Evolutionary conservation across 1,284 basidiomycete species (phyloP), one percentile per base, ranked within the genome.

Genomic region (Ceratobasidium sp.): DNA sequence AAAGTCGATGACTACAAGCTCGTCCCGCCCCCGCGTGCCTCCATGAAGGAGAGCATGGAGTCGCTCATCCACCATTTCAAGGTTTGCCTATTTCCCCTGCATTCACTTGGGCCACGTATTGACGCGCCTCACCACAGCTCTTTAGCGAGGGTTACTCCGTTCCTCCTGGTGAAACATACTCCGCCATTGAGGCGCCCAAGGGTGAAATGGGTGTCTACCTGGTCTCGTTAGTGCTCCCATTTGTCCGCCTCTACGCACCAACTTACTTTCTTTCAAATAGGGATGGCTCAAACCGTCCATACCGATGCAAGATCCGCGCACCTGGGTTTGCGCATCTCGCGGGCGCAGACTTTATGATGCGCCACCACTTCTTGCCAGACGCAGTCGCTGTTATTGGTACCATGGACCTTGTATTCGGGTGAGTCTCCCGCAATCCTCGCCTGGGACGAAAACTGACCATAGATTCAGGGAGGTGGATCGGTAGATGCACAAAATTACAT

Each of bases 21-120:
- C 76, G 92, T 94, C 0, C 95, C 97, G n/a, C 98, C 97, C 51
- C 96, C 98, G 22, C 90, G 97, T 77, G 96, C 97, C 1, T 91
- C 90, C 65, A 99, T 99, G 98, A 99, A 99, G 85, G 97, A 99
- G 86, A 94, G 90, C 83, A 98, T 98, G 96, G 95, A 98, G 84
- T 90, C 92, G 14, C 88, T 98, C 77, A 98, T 98, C 80, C 96
- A 98, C 83, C 97, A 99, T 86, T 99, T 99, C 86, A 98, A 98
- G 87, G 92, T 88, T 76, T 29, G 81, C 39, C 59, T 22, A 68
- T 24, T 24, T 37, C 29, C 24, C 9, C 14, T 16, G 24, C 7
- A n/a, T 9, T 22, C 11, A 22, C 48, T 27, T 49, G 14, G 24
- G 13, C 34, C 41, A 16, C 31, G 34, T 48, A 19, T 39, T 71